phyloP scores from a whole-genome alignment of 192 early-diverging fungal genomes.

The Glomus cerebriforme region DNA sequence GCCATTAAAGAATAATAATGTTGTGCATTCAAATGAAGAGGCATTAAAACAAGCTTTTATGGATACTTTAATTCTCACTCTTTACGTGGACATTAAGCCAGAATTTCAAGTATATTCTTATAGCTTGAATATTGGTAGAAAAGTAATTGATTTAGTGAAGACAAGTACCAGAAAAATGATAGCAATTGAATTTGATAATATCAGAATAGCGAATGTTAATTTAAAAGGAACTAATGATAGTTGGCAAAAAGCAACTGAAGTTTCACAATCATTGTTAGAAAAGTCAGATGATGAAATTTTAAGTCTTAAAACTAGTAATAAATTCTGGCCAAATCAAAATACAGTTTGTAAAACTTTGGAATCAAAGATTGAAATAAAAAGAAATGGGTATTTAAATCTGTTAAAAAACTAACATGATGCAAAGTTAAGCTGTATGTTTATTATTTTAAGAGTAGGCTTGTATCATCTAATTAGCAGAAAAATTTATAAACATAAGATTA shows the following conservation, averaged over 20 bases:
- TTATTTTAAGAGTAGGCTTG: slow-evolving; percentile 11
- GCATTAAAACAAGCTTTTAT: too few species aligned
- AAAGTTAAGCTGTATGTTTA: neutral
- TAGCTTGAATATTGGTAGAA: neutral
- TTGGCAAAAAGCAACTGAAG: neutral
- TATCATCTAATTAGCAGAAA: neutral
- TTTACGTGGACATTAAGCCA: neutral
- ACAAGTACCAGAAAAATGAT: neutral
- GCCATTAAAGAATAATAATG: neutral
- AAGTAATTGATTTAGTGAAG: neutral
- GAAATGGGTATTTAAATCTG: neutral
- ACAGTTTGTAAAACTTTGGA: neutral
- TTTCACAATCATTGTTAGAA: neutral
- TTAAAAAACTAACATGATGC: slow-evolving; percentile 4
- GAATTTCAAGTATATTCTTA: neutral
- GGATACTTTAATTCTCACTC: neutral
- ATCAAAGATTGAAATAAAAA: neutral
- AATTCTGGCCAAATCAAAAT: neutral
- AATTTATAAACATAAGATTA: too few species aligned
- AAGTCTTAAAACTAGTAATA: neutral
- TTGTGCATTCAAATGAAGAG: neutral
- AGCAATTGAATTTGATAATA: neutral
- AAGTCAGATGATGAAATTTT: slow-evolving; percentile 23
- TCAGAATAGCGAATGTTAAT: neutral
- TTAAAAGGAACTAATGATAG: neutral